Evolutionary conservation across 805 yeast genomes (phyloP).

Genomic region (Kazachstania bromeliacearum): DNA sequence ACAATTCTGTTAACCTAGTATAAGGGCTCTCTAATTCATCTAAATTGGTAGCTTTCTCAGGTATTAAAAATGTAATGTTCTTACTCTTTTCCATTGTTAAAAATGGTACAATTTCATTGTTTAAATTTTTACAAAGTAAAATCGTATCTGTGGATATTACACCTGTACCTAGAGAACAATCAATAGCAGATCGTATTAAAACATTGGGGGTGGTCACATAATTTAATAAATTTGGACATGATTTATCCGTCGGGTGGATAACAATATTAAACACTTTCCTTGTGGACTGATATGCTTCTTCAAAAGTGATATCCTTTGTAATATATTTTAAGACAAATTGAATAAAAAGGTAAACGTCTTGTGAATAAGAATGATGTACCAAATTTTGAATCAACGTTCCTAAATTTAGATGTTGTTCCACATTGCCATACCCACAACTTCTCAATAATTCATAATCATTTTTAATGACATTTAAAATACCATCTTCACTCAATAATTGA

Average conservation of each 20-base stretch:
- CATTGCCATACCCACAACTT: slow-evolving; percentile 36
- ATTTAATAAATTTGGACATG: slow-evolving; percentile 65
- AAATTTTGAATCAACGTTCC: slow-evolving; percentile 70
- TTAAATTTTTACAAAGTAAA: slow-evolving; percentile 51
- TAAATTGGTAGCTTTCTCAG: slow-evolving; percentile 36
- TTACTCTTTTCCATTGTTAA: slow-evolving; percentile 32
- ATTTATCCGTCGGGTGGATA: slow-evolving; percentile 59
- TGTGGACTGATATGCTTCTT: slow-evolving; percentile 78
- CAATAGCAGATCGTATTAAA: slow-evolving; percentile 79
- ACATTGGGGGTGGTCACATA: slow-evolving; percentile 92
- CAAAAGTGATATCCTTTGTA: slow-evolving; percentile 81
- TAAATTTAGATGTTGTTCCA: slow-evolving; percentile 31
- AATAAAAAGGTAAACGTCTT: slow-evolving; percentile 71
- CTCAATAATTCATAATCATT: slow-evolving; percentile 50
- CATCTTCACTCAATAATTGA: slow-evolving; percentile 32
- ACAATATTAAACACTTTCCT: slow-evolving; percentile 76
- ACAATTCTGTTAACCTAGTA: slow-evolving; percentile 79
- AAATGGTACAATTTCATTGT: slow-evolving; percentile 51
- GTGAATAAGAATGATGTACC: slow-evolving; percentile 71
- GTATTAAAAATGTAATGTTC: slow-evolving; percentile 30
- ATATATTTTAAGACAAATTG: slow-evolving; percentile 59
- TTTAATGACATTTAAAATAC: slow-evolving; percentile 36
- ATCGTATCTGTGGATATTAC: slow-evolving; percentile 48
- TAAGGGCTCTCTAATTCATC: slow-evolving; percentile 58
- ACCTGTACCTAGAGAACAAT: slow-evolving; percentile 74